Percentiles rank a stretch among this genome's conserved stretches.
Evolutionary conservation across 2,329 filamentous ascomycete genomes (phyloP).

Genomic region (Colletotrichum kahawae): DNA sequence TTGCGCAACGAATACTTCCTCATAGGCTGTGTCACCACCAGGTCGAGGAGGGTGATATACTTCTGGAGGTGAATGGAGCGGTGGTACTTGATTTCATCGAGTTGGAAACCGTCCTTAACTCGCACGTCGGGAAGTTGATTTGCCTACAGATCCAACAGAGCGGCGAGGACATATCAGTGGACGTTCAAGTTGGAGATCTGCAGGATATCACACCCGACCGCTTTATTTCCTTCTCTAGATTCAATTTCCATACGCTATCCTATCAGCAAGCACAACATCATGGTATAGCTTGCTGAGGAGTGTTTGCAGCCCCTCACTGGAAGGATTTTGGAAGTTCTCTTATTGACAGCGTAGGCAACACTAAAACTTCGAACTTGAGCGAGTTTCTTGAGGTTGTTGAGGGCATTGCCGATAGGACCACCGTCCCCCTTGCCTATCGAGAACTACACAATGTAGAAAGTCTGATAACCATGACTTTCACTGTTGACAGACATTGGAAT

Average conservation of each 20-base stretch:
- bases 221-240: slow-evolving; percentile 92
- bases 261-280: slow-evolving; percentile 98
- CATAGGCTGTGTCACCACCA: slow-evolving; percentile 86
- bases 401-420: slow-evolving; percentile 78
- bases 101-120: slow-evolving; percentile 89
- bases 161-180: slow-evolving; percentile 84
- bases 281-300: slow-evolving; percentile 88
- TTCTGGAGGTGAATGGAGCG: slow-evolving; percentile 92
- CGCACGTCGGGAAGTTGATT: slow-evolving; percentile 78
- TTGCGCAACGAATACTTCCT: slow-evolving; percentile 92
- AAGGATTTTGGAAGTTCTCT: slow-evolving; percentile 95
- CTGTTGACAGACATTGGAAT: slow-evolving; percentile 94
- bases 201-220: slow-evolving; percentile 95
- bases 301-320: slow-evolving; percentile 97
- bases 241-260: slow-evolving; percentile 92
- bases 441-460: slow-evolving; percentile 95
- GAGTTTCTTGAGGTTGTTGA: slow-evolving; percentile 92
- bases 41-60: slow-evolving; percentile 91
- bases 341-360: slow-evolving; percentile 86
- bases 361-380: slow-evolving; percentile 85
- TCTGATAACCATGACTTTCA: slow-evolving; percentile 88
- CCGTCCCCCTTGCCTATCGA: slow-evolving; percentile 94
- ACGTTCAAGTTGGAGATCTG: slow-evolving; percentile 85
- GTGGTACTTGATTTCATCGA: slow-evolving; percentile 92
- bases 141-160: slow-evolving; percentile 85